Evolutionary conservation across 768 basidiomycete species (phyloP), one percentile per base, ranked within the genome.

Genomic region (Trametes punicea): DNA sequence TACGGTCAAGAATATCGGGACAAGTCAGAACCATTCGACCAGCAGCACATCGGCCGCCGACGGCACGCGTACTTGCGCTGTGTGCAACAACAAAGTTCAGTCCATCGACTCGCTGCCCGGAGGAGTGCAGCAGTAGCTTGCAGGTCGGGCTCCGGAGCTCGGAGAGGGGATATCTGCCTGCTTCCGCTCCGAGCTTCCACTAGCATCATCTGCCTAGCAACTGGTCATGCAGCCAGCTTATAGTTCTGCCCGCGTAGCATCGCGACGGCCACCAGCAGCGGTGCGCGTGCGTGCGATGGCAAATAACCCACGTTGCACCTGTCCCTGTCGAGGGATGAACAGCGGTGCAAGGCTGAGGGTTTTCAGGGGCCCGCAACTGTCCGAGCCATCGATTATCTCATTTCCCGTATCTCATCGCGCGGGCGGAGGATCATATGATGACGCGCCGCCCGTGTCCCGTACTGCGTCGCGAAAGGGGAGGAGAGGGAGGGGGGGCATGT

Each of bases 371-470:
- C 8, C 20, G 9, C 16, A 26, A 44, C 15, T 20, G 39, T 41
- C 25, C 21, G 26, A 26, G 42, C 47, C 21, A 29, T 30, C 33
- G 27, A 26, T 39, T 49, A 60, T 60, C 59, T 56, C 30, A 56
- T 53, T 52, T 60, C 55, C 55, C 51, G 46, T 60, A 60, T 60
- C 59, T 30, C 54, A 56, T 56, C 59, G 55, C 40, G 38, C 31
- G 50, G 50, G 46, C 30, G 41, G 45, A 33, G 46, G 40, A 51
- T 55, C 58, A 59, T 45, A 44, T 59, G 58, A 55, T 38, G 53
- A 23, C 45, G 52, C 50, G 42, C 53, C 46, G 38, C n/a, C 33
- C 42, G 13, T 6, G 38, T 31, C 20, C 9, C 36, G 11, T n/a
- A n/a, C n/a, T n/a, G n/a, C n/a, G n/a, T n/a, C n/a, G n/a, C n/a